Evolutionary conservation across 2,329 filamentous ascomycete species (phyloP).

Genomic region (Exutisphaerella laricina): DNA sequence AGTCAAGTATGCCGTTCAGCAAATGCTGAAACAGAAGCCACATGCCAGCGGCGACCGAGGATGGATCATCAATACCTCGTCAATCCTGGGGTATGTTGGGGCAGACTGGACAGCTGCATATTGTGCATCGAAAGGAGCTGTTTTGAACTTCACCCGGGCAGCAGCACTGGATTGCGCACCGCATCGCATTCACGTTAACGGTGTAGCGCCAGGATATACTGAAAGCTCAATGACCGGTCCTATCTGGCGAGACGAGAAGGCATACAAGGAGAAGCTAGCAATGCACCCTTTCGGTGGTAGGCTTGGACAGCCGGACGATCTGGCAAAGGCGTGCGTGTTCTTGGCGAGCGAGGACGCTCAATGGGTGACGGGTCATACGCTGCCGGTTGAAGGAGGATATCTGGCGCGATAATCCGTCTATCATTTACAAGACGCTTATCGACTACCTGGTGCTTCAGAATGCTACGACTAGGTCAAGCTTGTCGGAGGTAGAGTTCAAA

Average conservation of each 20-base stretch:
- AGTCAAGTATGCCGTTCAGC: constrained; percentile 43
- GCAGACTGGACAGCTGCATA: constrained; percentile 35
- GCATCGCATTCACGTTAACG: constrained; percentile 28
- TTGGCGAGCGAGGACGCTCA: constrained; percentile 40
- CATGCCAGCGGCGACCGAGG: constrained; percentile 39
- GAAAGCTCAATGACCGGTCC: constrained; percentile 21
- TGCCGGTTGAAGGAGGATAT: constrained; percentile 20
- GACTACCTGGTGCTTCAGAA: no score
- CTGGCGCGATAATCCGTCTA: constrained; percentile 14
- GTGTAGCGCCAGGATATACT: constrained; percentile 27
- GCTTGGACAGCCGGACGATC: constrained; percentile 34
- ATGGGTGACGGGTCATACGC: constrained; percentile 21
- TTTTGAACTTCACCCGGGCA: constrained; percentile 26
- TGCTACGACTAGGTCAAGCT: no score
- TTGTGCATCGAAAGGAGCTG: constrained; percentile 26
- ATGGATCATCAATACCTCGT: constrained; percentile 48
- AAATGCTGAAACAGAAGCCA: constrained; percentile 48
- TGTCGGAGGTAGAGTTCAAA: no score
- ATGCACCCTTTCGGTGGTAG: constrained; percentile 33
- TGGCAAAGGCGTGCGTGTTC: constrained; percentile 43
- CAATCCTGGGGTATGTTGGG: constrained; percentile 40
- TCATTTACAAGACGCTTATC: no score
- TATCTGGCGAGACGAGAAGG: constrained; percentile 20
- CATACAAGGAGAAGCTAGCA: constrained; percentile 23
- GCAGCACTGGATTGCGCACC: constrained; percentile 28